Evolutionary conservation across 2,329 filamentous ascomycete genomes (phyloP), one percentile per base, ranked within the genome.

Genomic region (Blumeria hordei): DNA sequence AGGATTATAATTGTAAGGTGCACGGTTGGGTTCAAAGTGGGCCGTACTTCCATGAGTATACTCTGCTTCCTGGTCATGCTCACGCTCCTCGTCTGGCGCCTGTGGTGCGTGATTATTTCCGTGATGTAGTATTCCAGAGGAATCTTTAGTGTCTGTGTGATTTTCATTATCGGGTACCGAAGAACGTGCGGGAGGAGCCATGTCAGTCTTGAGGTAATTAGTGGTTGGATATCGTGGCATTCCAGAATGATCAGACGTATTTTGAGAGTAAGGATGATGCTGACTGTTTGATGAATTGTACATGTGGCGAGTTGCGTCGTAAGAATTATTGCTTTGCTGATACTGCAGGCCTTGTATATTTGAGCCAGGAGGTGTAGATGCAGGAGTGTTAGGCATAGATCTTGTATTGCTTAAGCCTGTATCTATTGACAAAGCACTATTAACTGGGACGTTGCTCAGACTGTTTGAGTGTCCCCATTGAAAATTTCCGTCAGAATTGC

Each of bases 361-460:
- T 58, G 75, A 77, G 28, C 85, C 87, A 0, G 90, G 90, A 11
- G 90, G 88, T 0, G 90, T 94, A 6, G 86, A 90, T 32, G 87
- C 87, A 58, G 87, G 87, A n/a, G 86, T 93, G 9, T 83, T 86
- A 55, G 87, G 88, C 74, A 94, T 86, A 59, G 86, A 93, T 62
- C 86, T 82, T 57, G 83, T 73, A 68, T 83, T 87, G 70, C 76
- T 85, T 62, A 92, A 70, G 57, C 78, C 76, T 32, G 84, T 87
- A 62, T 94, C 87, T 63, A 94, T 86, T 33, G 85, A 81, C 68
- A 94, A 75, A 53, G 83, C 75, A 69, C 86, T 85, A 61, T 74
- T 71, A 64, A 74, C 73, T 64, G 81, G 78, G 51, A 75, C 70
- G 18, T 66, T 68, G n/a, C 75, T 74, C 73, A 85, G 81, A 34